Conservation (phyloP, 2,329 filamentous ascomycete genomes). For the Talaromyces rugulosus region DNA sequence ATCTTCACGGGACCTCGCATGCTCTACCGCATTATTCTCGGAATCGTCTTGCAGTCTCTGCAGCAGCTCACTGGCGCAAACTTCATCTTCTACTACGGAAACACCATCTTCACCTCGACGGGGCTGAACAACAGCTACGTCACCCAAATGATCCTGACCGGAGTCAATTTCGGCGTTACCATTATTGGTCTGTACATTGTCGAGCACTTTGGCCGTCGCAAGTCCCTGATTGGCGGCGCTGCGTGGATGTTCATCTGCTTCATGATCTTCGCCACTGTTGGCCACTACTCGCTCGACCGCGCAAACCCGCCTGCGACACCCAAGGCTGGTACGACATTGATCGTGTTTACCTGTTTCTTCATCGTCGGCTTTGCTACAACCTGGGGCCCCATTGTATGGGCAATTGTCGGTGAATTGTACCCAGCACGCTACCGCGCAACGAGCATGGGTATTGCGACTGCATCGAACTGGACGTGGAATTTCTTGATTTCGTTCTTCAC, state of each 20-base stretch:
- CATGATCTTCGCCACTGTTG: conserved; percentile 56
- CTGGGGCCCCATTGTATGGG: conserved; percentile 60
- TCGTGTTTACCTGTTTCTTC: conserved; percentile 69
- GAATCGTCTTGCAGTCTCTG: conserved; percentile 43
- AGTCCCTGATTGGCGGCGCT: conserved; percentile 62
- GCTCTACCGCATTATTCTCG: conserved; percentile 43
- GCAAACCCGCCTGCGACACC: conserved; percentile 40
- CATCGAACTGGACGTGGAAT: conserved; percentile 75
- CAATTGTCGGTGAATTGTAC: conserved; percentile 43
- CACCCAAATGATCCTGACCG: conserved; percentile 64
- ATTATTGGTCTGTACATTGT: conserved; percentile 67
- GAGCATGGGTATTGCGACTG: conserved; percentile 71
- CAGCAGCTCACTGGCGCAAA: conserved; percentile 48
- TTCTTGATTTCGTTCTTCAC: conserved; percentile 77
- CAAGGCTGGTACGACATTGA: conserved; percentile 61
- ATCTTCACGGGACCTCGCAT: conserved; percentile 47
- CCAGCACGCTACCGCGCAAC: conserved; percentile 59
- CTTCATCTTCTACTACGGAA: conserved; percentile 51
- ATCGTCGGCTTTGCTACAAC: conserved; percentile 68
- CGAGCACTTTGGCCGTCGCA: conserved; percentile 65
- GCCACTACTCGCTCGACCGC: conserved; percentile 42
- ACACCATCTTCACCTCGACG: conserved; percentile 62
- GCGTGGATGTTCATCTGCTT: conserved; percentile 66
- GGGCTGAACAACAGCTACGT: conserved; percentile 63
- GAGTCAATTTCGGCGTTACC: conserved; percentile 65